Conservation (phyloP, 257 asterid genomes). For the Nicotiana attenuata region DNA sequence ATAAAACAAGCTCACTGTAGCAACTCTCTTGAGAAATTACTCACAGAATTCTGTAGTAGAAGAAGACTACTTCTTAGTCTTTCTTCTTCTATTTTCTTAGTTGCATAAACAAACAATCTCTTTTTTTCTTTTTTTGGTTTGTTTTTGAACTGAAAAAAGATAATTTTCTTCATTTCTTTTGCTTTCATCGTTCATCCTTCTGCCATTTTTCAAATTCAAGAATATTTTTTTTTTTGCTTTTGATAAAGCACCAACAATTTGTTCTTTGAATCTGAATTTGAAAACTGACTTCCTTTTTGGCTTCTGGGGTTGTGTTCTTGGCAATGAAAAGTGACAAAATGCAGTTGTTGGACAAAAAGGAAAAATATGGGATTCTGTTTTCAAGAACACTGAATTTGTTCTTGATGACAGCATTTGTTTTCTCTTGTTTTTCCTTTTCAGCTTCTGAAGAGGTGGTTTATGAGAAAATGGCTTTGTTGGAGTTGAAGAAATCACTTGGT, state of each 20-base stretch:
- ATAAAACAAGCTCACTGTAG: background rate
- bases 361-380: background rate
- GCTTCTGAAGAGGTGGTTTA: constrained; percentile 32
- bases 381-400: background rate
- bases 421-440: constrained; percentile 31
- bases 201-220: background rate
- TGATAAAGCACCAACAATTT: background rate
- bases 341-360: background rate
- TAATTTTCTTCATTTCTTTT: background rate
- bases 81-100: background rate
- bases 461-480: constrained; percentile 80
- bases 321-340: background rate
- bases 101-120: background rate
- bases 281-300: background rate
- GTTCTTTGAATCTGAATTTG: background rate
- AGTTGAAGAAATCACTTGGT: constrained; percentile 57
- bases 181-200: background rate
- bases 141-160: background rate
- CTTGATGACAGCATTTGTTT: constrained; percentile 50
- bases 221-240: background rate
- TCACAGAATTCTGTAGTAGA: background rate
- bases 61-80: background rate
- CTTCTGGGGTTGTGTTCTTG: background rate
- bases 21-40: background rate
- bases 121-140: background rate